Evolutionary conservation across 2,329 filamentous ascomycete species (phyloP).

Genomic region (Mycogone perniciosa): DNA sequence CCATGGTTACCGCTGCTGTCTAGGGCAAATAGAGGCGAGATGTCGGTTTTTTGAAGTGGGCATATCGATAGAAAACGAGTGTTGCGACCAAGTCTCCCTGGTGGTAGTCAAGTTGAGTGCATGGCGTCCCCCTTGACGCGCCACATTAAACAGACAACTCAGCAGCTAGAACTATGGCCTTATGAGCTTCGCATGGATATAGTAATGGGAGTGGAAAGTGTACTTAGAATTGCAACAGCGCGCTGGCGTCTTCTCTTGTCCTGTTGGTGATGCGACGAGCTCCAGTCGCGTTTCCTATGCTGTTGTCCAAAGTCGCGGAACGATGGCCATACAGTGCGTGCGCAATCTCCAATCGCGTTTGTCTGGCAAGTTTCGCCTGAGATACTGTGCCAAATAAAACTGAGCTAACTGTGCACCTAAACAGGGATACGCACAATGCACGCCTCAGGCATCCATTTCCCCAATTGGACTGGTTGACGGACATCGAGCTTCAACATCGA

Average conservation of each 20-base stretch:
- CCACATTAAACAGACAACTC: constrained; percentile 11
- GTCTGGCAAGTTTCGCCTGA: not conserved
- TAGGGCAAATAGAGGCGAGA: constrained; percentile 15
- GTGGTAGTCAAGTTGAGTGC: constrained; percentile 18
- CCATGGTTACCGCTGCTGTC: constrained; percentile 34
- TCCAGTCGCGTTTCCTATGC: constrained; percentile 16
- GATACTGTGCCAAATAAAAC: constrained; percentile 7
- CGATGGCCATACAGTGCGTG: constrained; percentile 15
- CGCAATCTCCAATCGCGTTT: constrained; percentile 6
- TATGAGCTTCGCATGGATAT: constrained; percentile 7
- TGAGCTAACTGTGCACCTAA: constrained; percentile 7
- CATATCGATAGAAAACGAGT: constrained; percentile 25
- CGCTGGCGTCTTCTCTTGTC: not conserved
- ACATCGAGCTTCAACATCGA: constrained; percentile 9
- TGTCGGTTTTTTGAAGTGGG: constrained; percentile 13
- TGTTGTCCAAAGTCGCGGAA: constrained; percentile 10
- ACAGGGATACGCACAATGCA: constrained; percentile 1
- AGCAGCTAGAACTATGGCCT: constrained; percentile 6
- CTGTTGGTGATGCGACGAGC: constrained; percentile 8
- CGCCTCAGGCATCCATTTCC: constrained; percentile 19
- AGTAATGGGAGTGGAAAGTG: not conserved
- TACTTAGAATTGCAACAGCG: not conserved
- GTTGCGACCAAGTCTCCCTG: constrained; percentile 20
- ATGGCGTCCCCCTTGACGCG: constrained; percentile 14
- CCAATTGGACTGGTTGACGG: constrained; percentile 5